Percentiles rank a stretch among this genome's conserved stretches.
phyloP scores from a whole-genome alignment of 805 yeast genomes.

The Myxozyma neotropica region DNA sequence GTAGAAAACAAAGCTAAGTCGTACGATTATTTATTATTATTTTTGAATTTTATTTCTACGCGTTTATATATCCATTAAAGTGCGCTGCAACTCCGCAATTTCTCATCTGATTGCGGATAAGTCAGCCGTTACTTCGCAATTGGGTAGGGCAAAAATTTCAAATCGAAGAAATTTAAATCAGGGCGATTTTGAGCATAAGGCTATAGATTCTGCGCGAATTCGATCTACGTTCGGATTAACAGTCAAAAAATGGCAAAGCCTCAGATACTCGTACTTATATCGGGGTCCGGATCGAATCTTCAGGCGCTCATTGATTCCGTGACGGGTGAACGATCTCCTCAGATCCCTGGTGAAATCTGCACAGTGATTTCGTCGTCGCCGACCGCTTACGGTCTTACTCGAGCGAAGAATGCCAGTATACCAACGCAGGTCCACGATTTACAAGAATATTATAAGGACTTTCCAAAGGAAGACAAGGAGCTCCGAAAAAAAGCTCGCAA shows the following conservation, averaged over 20 bases:
- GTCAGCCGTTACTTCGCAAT: too few species aligned
- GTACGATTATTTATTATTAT: too few species aligned
- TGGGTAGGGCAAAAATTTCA: too few species aligned
- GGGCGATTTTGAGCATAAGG: too few species aligned
- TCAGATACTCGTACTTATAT: constrained; percentile 71
- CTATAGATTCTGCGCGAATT: too few species aligned
- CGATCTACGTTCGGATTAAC: too few species aligned
- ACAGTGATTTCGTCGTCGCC: constrained; percentile 84
- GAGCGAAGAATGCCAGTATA: constrained; percentile 72
- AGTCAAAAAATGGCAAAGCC: constrained; percentile 10
- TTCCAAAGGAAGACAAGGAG: constrained; percentile 66
- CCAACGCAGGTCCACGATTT: constrained; percentile 72
- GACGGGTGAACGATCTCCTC: constrained; percentile 20
- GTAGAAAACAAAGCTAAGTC: too few species aligned
- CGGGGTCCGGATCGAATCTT: constrained; percentile 94
- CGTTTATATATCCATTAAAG: too few species aligned
- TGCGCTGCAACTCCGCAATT: too few species aligned
- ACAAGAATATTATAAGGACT: constrained; percentile 68
- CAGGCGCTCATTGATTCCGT: constrained; percentile 81
- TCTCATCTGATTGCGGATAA: too few species aligned
- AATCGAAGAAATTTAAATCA: too few species aligned
- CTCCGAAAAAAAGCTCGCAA: constrained; percentile 65
- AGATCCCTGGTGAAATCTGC: constrained; percentile 53
- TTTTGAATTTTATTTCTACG: too few species aligned
- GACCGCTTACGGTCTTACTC: constrained; percentile 80